A percentile compares a stretch with the other conserved stretches of the same genome.
phyloP scores from a whole-genome alignment of 1,284 basidiomycete species.

The Puccinia sorghi region DNA sequence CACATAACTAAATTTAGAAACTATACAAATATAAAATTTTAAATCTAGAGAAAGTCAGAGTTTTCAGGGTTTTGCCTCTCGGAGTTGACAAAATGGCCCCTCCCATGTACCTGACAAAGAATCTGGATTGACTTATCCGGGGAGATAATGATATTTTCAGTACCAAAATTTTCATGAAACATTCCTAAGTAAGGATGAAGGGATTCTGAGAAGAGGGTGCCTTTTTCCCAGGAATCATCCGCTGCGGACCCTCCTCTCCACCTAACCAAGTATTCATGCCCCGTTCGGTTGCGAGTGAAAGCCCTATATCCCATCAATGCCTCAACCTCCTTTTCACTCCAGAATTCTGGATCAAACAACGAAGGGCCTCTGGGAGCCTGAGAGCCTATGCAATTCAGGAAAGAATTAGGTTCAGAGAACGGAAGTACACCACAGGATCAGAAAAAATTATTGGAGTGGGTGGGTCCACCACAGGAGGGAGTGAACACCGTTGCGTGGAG shows the following conservation, averaged over 20 bases:
- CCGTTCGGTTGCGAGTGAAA: background rate
- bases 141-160: background rate
- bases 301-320: background rate
- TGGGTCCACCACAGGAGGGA: too few relatives aligned
- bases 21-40: too few relatives aligned
- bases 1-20: too few relatives aligned
- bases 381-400: background rate
- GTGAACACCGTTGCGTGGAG: too few relatives aligned
- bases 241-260: background rate
- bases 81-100: background rate
- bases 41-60: too few relatives aligned
- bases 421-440: background rate
- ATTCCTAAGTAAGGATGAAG: background rate
- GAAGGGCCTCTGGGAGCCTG: background rate
- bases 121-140: background rate
- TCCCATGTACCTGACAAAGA: background rate
- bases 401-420: background rate
- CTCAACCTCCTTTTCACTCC: background rate
- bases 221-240: background rate
- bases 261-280: background rate
- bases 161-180: background rate
- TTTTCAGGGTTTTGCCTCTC: background rate
- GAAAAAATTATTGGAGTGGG: background rate
- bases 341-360: background rate
- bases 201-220: background rate